phyloP scores from a whole-genome alignment of 1,284 basidiomycete genomes.

The Stygiomarasmius scandens region DNA sequence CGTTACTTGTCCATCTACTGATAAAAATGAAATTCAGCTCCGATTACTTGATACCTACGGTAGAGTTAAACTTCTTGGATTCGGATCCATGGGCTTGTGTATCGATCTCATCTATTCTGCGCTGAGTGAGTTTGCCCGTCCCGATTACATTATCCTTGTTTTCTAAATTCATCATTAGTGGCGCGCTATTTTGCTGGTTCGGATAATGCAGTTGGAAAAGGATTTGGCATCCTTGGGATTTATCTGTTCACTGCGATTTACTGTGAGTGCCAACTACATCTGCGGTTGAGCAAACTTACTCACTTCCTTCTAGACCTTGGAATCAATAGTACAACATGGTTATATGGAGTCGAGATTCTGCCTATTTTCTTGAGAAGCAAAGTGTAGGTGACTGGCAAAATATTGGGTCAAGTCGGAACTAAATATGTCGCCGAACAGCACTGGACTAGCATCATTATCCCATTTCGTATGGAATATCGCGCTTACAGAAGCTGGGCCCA shows the following conservation, averaged over 20 bases:
- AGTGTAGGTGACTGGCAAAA: constrained; percentile 16
- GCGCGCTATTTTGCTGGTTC: constrained; percentile 15
- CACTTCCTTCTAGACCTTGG: neutral
- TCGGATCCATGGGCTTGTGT: neutral
- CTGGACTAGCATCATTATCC: constrained; percentile 15
- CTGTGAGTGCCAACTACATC: too few relatives aligned
- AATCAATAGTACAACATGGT: constrained; percentile 19
- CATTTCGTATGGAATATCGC: constrained; percentile 22
- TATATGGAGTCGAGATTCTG: constrained; percentile 22
- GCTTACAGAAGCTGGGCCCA: constrained; percentile 21
- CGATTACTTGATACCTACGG: neutral
- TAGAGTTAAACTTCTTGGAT: neutral
- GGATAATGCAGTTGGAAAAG: constrained; percentile 19
- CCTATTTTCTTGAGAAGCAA: constrained; percentile 20
- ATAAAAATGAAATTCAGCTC: too few relatives aligned
- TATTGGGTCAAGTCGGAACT: too few relatives aligned
- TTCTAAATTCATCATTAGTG: constrained; percentile 5
- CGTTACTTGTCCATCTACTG: too few relatives aligned
- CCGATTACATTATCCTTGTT: neutral
- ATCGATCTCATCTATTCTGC: constrained; percentile 1
- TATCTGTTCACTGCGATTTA: constrained; percentile 22
- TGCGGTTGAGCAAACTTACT: too few relatives aligned
- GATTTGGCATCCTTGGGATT: constrained; percentile 22
- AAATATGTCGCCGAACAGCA: too few relatives aligned
- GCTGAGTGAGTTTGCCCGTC: neutral